Conservation (phyloP, 2,329 filamentous ascomycete species). For the Alternaria sp. region DNA sequence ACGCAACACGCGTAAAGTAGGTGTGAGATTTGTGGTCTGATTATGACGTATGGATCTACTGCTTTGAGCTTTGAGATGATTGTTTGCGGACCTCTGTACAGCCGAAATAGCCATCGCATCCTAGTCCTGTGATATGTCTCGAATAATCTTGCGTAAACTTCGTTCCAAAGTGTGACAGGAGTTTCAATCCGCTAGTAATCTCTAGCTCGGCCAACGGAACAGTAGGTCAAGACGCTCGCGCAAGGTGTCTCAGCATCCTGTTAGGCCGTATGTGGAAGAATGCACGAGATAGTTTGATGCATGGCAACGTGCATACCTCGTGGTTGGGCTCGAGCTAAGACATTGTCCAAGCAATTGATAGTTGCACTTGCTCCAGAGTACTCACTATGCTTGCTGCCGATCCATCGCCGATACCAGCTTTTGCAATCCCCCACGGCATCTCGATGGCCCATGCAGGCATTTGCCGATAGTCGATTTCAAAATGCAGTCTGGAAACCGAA, state of each 20-base stretch:
- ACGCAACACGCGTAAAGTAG: conserved; percentile 1
- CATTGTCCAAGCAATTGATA: not conserved
- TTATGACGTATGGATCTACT: conserved; percentile 1
- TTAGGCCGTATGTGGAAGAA: not conserved
- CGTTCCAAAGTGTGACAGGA: not conserved
- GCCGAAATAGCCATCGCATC: not conserved
- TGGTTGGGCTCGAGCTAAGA: conserved; percentile 6
- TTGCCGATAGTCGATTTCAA: not conserved
- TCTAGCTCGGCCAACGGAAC: not conserved
- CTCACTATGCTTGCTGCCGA: conserved; percentile 6
- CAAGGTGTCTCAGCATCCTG: not conserved
- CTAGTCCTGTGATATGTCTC: not conserved
- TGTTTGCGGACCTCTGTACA: not conserved
- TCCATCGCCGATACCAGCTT: not conserved
- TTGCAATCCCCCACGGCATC: not conserved
- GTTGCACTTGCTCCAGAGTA: not conserved
- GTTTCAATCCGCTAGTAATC: conserved; percentile 1
- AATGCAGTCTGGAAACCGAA: not conserved
- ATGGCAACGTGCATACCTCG: conserved; percentile 8
- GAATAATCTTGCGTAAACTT: not conserved
- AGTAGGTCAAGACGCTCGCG: not conserved
- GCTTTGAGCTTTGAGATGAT: not conserved
- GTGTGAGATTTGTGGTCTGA: not conserved
- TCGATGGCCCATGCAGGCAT: not conserved
- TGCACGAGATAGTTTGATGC: not conserved